Base-by-base conservation (phyloP, 345 rosid species). In the Jatropha curcas region DNA sequence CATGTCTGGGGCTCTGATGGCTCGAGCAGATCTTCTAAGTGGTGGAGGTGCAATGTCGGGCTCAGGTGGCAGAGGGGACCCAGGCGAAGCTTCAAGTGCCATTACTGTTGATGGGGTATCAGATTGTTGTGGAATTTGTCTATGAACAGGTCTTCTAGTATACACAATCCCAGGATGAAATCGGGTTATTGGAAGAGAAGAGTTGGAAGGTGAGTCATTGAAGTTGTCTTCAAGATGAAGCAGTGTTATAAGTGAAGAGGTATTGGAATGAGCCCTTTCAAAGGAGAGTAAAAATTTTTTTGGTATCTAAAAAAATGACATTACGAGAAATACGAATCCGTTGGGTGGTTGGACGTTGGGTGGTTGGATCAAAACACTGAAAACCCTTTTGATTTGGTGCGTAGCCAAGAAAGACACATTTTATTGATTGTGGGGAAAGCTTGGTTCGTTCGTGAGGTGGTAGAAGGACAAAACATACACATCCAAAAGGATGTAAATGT, bases 41-140 rank as follows among this genome's bases (percentile, higher is more conserved):
- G 0, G 52, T 24, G 69, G n/a, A 7, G 33, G 35, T 0, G 13
- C 24, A 27, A 25, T 24, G 22, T 14, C 53, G 17, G 53, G 53
- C 1, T 6, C 22, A 7, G 37, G 35, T 41, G 69, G 22, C 35
- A 14, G 20, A 13, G 37, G 27, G 12, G 52, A 45, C 11, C 1
- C 1, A 1, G 1, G 55, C 2, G 25, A 24, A 0, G 11, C 12
- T 10, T 0, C 8, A 6, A 4, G 0, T 4, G 0, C 5, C 5
- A 2, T 5, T 4, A 5, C 9, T 2, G 43, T 2, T 39, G 0
- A 1, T 2, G 43, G 43, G 43, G 43, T 7, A 1, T 39, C 9
- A 1, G 2, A 2, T 5, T 5, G 43, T 41, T 13, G 5, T 19
- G 0, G 34, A n/a, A 20, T 4, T 22, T 4, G 0, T 5, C 0